Evolutionary conservation across 495 filamentous ascomycete genomes (phyloP).

Genomic region (Ramalina intermedia): DNA sequence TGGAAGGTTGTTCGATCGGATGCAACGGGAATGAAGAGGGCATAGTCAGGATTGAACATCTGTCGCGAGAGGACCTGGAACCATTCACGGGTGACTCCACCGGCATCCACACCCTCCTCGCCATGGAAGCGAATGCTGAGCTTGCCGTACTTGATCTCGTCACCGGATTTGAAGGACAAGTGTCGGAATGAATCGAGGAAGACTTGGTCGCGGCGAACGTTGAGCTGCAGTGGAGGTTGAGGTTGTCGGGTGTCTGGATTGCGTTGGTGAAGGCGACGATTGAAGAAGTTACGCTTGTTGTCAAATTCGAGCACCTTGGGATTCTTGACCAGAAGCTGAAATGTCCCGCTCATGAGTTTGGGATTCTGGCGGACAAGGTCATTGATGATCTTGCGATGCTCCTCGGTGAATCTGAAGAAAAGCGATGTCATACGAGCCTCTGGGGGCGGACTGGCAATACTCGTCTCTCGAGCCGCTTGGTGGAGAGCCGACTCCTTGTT

Average conservation of each 20-base stretch:
- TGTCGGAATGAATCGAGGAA: slow-evolving; percentile 98
- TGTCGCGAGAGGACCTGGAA: slow-evolving; percentile 94
- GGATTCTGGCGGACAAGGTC: slow-evolving; percentile 94
- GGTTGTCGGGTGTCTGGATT: slow-evolving; percentile 46
- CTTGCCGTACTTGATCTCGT: slow-evolving; percentile 97
- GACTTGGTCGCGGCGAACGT: slow-evolving; percentile 82
- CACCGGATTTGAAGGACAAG: slow-evolving; percentile 83
- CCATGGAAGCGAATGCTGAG: slow-evolving; percentile 94
- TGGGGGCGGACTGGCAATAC: slow-evolving; percentile 60
- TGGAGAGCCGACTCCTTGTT: slow-evolving; percentile 51
- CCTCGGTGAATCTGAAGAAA: slow-evolving; percentile 97
- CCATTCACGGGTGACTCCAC: slow-evolving; percentile 97
- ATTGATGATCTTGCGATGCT: slow-evolving; percentile 95
- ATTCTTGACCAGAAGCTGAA: slow-evolving; percentile 91
- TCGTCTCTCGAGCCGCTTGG: slow-evolving; percentile 51
- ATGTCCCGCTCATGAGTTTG: slow-evolving; percentile 95
- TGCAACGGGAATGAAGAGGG: slow-evolving; percentile 87
- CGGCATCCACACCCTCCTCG: slow-evolving; percentile 95
- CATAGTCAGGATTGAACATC: slow-evolving; percentile 99
- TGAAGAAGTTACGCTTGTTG: slow-evolving; percentile 99
- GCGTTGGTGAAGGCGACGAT: slow-evolving; percentile 72
- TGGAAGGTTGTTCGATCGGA: slow-evolving; percentile 99
- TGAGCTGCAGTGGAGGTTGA: slow-evolving; percentile 70
- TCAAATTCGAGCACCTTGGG: slow-evolving; percentile 98
- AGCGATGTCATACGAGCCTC: slow-evolving; percentile 74